phyloP scores from a whole-genome alignment of 2,329 filamentous ascomycete genomes.

The Paradendryphiella salina region DNA sequence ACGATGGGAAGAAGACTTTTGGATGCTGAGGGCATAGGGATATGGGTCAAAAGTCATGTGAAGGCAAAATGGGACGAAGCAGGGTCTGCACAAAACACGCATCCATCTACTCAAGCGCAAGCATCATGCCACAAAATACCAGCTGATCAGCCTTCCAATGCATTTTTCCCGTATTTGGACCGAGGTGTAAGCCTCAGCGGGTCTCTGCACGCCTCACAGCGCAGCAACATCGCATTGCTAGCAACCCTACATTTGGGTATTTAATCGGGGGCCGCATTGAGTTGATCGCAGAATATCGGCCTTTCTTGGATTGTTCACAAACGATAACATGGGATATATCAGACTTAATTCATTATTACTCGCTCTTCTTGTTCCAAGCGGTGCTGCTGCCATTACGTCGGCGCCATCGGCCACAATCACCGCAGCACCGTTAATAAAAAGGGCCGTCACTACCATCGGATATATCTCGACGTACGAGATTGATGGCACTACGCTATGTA shows the following conservation, averaged over 20 bases:
- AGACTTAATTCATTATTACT: constrained; percentile 6
- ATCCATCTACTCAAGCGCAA: neutral
- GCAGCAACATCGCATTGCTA: neutral
- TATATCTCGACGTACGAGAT: constrained; percentile 10
- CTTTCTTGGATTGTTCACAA: neutral
- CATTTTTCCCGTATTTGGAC: constrained; percentile 2
- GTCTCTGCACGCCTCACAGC: constrained; percentile 8
- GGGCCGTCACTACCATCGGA: constrained; percentile 17
- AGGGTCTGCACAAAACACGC: neutral
- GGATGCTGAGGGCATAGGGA: neutral
- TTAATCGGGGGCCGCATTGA: constrained; percentile 1
- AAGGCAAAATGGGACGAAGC: neutral
- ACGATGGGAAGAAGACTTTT: neutral
- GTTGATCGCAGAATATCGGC: neutral
- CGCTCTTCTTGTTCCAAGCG: constrained; percentile 1
- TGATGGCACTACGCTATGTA: constrained; percentile 18
- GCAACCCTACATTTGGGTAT: constrained; percentile 2
- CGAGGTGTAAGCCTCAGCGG: constrained; percentile 12
- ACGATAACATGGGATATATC: constrained; percentile 2
- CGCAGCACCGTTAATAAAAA: constrained; percentile 6
- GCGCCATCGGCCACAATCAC: constrained; percentile 14
- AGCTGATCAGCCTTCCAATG: constrained; percentile 9
- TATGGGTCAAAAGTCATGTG: neutral
- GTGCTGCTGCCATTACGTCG: constrained; percentile 8
- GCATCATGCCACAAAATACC: neutral